A percentile compares a stretch with the other conserved stretches of the same genome.
phyloP scores from a whole-genome alignment of 352 stramenopile genomes.

The Phytophthora capsici region DNA sequence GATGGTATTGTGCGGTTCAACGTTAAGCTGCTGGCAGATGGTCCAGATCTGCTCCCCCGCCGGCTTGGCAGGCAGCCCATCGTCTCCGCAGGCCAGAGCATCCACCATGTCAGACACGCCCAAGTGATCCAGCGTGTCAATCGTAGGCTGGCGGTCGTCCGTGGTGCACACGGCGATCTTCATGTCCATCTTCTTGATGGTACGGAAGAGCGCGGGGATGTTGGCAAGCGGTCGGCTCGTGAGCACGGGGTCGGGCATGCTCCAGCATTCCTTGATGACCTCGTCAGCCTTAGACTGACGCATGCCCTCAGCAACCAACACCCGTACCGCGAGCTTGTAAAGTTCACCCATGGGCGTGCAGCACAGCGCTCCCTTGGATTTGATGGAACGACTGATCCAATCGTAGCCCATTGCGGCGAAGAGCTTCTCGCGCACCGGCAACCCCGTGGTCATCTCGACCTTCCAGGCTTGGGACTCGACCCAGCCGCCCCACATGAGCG shows the following conservation, averaged over 20 bases:
- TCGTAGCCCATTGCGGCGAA: conserved; percentile 90
- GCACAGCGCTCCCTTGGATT: conserved; percentile 82
- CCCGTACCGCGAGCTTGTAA: conserved; percentile 80
- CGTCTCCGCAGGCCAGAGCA: conserved; percentile 78
- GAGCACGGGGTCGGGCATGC: conserved; percentile 79
- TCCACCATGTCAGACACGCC: conserved; percentile 81
- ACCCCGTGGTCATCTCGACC: conserved; percentile 82
- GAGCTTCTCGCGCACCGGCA: conserved; percentile 85
- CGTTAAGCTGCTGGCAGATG: conserved; percentile 77
- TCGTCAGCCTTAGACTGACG: conserved; percentile 58
- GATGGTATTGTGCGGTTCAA: conserved; percentile 86
- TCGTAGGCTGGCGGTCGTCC: conserved; percentile 80
- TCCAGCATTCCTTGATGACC: conserved; percentile 82
- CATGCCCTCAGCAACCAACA: conserved; percentile 80
- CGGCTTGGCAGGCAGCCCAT: conserved; percentile 83
- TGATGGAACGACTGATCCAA: conserved; percentile 82
- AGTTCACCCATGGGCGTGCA: conserved; percentile 88
- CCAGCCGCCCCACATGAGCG: conserved; percentile 90
- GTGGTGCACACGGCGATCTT: conserved; percentile 91
- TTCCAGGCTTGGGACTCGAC: conserved; percentile 86
- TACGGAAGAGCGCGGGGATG: conserved; percentile 79
- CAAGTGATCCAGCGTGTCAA: conserved; percentile 81
- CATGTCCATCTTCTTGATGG: conserved; percentile 85
- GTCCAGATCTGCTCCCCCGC: conserved; percentile 87
- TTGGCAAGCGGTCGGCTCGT: conserved; percentile 79